Base-by-base conservation (phyloP, 306 rosid species). In the Coriaria nepalensis region DNA sequence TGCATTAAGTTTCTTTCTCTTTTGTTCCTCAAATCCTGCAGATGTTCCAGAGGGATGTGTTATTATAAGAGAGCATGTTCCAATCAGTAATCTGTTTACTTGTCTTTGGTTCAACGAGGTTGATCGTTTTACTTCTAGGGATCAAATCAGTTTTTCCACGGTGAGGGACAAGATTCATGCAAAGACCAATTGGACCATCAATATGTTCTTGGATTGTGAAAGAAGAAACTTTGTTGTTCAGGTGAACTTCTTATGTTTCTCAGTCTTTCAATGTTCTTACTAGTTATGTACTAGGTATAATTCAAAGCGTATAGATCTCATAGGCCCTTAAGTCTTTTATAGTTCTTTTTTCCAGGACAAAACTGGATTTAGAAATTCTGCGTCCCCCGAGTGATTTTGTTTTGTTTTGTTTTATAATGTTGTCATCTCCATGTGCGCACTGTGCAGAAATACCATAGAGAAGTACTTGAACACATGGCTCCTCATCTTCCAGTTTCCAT, bases 11-110 rank as follows among this genome's bases (percentile, higher is more conserved):
- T 47, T 59, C 37, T 37, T 45, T 10, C 33, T 9, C 35, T 20
- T 20, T 20, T 20, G 3, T 20, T 20, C 29, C 29, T 3, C 29
- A 20, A 20, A 20, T 20, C 59, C 52, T 77, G 70, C 81, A 90
- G 98, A 90, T 65, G 98, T 90, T 73, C 98, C 98, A 13, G 98
- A 90, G 78, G 95, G 94, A 51, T 90, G 98, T 44, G 94, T 90
- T 15, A 77, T 85, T 50, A 46, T 90, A 42, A 67, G 82, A 58
- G 98, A 90, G 75, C 98, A 81, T 63, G 77, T 81, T 61, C 95
- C 95, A 35, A 73, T 90, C 40, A 90, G 95, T 77, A 85, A 90
- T 59, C 86, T 90, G 51, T 75, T 85, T 35, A 71, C 93, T 48
- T 90, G 95, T 70, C 95, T 84, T 56, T 90, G 97, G 97, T 84